These are phyloP conservation scores for Lachnellula occidentalis DNA, from an alignment of 2,329 filamentous ascomycete genomes.

Conservation along the genomic window DNA sequence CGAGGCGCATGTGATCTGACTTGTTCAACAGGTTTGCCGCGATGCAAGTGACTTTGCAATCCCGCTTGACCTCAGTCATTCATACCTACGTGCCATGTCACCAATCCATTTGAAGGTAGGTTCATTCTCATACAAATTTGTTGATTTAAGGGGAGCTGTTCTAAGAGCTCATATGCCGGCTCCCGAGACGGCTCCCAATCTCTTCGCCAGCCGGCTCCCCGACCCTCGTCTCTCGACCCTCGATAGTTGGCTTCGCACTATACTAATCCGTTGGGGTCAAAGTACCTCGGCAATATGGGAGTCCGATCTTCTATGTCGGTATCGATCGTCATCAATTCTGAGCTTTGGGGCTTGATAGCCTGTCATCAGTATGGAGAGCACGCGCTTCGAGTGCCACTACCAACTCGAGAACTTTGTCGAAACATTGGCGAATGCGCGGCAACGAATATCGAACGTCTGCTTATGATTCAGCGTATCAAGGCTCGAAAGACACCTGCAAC, in stretches of 20 bases:
- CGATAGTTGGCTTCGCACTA: no score
- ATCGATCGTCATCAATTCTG: constrained; percentile 76
- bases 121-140: no score
- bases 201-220: no score
- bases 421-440: constrained; percentile 49
- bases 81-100: constrained; percentile 82
- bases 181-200: no score
- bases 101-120: constrained; percentile 64
- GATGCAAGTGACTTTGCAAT: constrained; percentile 63
- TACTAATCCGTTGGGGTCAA: no score
- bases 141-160: no score
- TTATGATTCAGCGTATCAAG: constrained; percentile 16
- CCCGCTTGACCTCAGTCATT: constrained; percentile 76
- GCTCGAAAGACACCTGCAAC: constrained; percentile 11
- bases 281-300: constrained; percentile 81
- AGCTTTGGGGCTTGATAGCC: constrained; percentile 81
- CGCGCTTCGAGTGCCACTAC: constrained; percentile 82
- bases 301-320: constrained; percentile 90
- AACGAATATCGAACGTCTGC: constrained; percentile 17
- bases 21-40: constrained; percentile 56
- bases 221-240: no score
- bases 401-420: constrained; percentile 83
- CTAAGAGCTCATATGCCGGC: no score
- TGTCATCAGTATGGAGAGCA: constrained; percentile 72
- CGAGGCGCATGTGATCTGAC: neutral